Percentiles rank a stretch among this genome's conserved stretches.
These are phyloP conservation scores for Ustilago hordei DNA, from an alignment of 1,284 basidiomycete genomes.

Conservation along the genomic window DNA sequence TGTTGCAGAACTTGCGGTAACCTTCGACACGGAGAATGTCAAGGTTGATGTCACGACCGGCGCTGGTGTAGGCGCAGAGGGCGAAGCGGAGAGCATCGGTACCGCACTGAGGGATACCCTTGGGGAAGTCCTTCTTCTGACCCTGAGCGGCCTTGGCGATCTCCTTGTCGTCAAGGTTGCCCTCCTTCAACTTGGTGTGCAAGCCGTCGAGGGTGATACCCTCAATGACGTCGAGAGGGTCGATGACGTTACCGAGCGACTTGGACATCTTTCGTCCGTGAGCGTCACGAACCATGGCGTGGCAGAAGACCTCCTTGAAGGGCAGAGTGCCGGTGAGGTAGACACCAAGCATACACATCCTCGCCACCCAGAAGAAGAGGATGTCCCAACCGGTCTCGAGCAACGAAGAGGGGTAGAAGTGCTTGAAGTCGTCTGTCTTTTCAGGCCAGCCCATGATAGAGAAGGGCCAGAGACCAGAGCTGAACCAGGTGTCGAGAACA, in stretches of 20 bases:
- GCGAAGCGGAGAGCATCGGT: constrained; percentile 96
- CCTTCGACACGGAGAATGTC: constrained; percentile 98
- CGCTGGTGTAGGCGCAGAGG: constrained; percentile 88
- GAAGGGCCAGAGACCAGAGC: constrained; percentile 97
- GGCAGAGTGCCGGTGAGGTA: constrained; percentile 90
- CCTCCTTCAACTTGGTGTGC: constrained; percentile 86
- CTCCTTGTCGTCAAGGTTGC: constrained; percentile 95
- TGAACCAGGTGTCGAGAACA: constrained; percentile 99
- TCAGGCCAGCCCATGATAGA: constrained; percentile 98
- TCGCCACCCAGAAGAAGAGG: constrained; percentile 98
- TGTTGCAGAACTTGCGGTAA: constrained; percentile 98
- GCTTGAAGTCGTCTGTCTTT: constrained; percentile 62
- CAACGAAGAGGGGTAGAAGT: constrained; percentile 88
- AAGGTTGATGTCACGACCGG: constrained; percentile 74
- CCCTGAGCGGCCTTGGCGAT: constrained; percentile 89
- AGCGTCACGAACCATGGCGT: constrained; percentile 98
- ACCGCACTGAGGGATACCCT: constrained; percentile 98
- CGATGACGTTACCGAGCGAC: constrained; percentile 96
- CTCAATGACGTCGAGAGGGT: constrained; percentile 95
- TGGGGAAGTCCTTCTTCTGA: constrained; percentile 99
- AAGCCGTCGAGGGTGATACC: constrained; percentile 86
- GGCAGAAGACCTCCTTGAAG: constrained; percentile 97
- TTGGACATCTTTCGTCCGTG: constrained; percentile 99
- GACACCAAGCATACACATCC: constrained; percentile 95
- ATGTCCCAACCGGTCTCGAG: constrained; percentile 99